Percentiles rank a stretch among this genome's conserved stretches.
Evolutionary conservation across 441 rosid genomes (phyloP).

Genomic region (Erodium moschatum): DNA sequence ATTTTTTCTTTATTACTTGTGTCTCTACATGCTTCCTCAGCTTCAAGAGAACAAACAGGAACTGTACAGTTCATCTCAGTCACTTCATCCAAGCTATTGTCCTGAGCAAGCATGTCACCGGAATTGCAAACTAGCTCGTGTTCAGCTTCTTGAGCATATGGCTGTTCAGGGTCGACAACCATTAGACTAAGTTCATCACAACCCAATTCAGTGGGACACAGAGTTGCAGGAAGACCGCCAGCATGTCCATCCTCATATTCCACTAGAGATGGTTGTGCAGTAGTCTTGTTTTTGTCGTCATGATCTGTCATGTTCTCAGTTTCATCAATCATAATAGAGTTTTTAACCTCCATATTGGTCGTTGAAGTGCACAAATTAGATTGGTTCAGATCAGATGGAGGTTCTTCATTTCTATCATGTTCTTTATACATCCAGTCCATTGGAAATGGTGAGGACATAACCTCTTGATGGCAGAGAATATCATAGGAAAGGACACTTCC

Average conservation of each 20-base stretch:
- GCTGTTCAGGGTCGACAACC: constrained; percentile 26
- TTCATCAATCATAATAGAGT: constrained; percentile 22
- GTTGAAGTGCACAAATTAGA: constrained; percentile 27
- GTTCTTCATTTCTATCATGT: constrained; percentile 32
- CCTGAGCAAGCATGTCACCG: constrained; percentile 22
- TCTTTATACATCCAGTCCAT: constrained; percentile 65
- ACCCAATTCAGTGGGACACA: constrained; percentile 25
- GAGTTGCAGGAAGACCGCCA: constrained; percentile 25
- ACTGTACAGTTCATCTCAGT: constrained; percentile 22
- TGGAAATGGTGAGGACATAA: constrained; percentile 70
- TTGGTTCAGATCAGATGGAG: constrained; percentile 24
- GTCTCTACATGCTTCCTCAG: constrained; percentile 24
- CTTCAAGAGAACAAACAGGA: constrained; percentile 23
- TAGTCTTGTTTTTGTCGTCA: constrained; percentile 25
- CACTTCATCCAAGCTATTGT: constrained; percentile 28
- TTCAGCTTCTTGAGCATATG: constrained; percentile 26
- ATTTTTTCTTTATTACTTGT: constrained; percentile 29
- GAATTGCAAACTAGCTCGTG: constrained; percentile 24
- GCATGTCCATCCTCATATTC: constrained; percentile 24
- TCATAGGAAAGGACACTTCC: constrained; percentile 93
- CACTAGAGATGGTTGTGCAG: constrained; percentile 23
- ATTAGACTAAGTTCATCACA: constrained; percentile 16
- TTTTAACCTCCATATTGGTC: constrained; percentile 28
- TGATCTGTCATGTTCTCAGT: constrained; percentile 26
- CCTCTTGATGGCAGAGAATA: constrained; percentile 94